Evolutionary conservation across 1,284 basidiomycete genomes (phyloP).

Genomic region (Trichosporon sp.): DNA sequence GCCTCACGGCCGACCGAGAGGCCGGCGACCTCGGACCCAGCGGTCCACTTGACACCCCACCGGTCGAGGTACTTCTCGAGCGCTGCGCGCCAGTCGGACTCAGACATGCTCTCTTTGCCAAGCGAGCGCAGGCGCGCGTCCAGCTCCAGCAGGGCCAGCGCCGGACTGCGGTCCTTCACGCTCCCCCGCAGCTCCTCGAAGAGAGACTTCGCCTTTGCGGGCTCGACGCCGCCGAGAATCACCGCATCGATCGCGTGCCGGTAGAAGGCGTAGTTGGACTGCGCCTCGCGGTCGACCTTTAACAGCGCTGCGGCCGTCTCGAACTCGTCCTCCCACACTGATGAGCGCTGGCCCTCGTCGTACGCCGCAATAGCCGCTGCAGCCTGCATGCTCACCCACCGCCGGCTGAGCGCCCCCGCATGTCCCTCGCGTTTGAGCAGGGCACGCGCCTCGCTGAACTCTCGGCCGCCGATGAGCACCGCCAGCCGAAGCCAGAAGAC

Average conservation of each 20-base stretch:
- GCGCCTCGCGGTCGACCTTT: slow-evolving; percentile 23
- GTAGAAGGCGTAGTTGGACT: slow-evolving; percentile 41
- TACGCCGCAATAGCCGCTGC: slow-evolving; percentile 19
- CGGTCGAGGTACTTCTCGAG: slow-evolving; percentile 27
- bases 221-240: neutral
- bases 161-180: slow-evolving; percentile 28
- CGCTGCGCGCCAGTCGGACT: slow-evolving; percentile 19
- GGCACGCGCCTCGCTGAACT: slow-evolving; percentile 20
- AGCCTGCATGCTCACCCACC: slow-evolving; percentile 31
- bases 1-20: neutral
- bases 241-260: slow-evolving; percentile 19
- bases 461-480: slow-evolving; percentile 28
- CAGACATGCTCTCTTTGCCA: slow-evolving; percentile 6
- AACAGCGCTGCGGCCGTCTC: slow-evolving; percentile 20
- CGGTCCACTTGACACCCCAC: slow-evolving; percentile 35
- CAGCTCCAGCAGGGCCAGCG: slow-evolving; percentile 30
- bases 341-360: neutral
- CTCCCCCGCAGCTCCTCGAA: neutral
- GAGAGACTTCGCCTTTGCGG: slow-evolving; percentile 8
- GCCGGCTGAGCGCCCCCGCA: slow-evolving; percentile 26
- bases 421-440: slow-evolving; percentile 20
- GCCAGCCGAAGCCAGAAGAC: slow-evolving; percentile 39
- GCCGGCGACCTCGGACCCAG: slow-evolving; percentile 32
- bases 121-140: slow-evolving; percentile 9
- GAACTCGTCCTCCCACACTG: slow-evolving; percentile 28